phyloP scores from a whole-genome alignment of 1,284 basidiomycete species.

The Entoloma clypeatum region DNA sequence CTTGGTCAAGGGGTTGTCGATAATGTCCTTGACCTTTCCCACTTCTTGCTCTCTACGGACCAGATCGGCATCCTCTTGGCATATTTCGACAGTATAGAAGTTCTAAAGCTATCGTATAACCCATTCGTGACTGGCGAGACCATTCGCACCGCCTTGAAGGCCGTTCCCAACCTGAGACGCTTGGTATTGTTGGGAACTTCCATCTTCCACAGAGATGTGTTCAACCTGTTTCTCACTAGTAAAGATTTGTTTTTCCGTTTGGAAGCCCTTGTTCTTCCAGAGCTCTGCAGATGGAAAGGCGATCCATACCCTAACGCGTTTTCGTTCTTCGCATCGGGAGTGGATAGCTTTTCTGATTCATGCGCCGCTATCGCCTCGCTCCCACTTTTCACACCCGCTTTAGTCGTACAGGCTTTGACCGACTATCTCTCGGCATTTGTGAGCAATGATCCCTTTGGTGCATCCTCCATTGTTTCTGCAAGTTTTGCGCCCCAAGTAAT shows the following conservation, averaged over 20 bases:
- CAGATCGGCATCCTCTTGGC: constrained; percentile 8
- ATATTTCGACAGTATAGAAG: neutral
- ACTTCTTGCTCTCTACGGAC: constrained; percentile 6
- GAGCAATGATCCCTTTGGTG: neutral
- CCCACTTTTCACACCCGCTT: constrained; percentile 13
- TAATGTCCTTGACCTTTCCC: constrained; percentile 10
- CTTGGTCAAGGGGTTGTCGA: neutral
- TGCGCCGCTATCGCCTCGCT: constrained; percentile 4
- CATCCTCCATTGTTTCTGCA: neutral
- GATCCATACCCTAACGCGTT: constrained; percentile 6
- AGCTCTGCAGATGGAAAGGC: neutral
- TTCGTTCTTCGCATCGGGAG: too few species aligned
- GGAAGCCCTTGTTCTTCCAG: constrained; percentile 12
- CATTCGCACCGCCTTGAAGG: constrained; percentile 4
- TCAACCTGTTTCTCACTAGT: neutral
- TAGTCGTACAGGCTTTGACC: constrained; percentile 12
- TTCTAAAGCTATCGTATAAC: constrained; percentile 11
- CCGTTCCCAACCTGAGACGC: constrained; percentile 5
- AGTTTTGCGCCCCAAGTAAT: constrained; percentile 3
- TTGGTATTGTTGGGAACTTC: constrained; percentile 10
- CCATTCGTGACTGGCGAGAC: constrained; percentile 6
- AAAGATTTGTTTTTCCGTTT: constrained; percentile 11
- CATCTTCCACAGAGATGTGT: constrained; percentile 6
- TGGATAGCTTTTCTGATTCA: neutral
- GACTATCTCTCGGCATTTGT: constrained; percentile 5